Percentiles rank a stretch among this genome's conserved stretches.
Evolutionary conservation across 2,329 filamentous ascomycete genomes (phyloP).

Genomic region (Exserohilum turcica): DNA sequence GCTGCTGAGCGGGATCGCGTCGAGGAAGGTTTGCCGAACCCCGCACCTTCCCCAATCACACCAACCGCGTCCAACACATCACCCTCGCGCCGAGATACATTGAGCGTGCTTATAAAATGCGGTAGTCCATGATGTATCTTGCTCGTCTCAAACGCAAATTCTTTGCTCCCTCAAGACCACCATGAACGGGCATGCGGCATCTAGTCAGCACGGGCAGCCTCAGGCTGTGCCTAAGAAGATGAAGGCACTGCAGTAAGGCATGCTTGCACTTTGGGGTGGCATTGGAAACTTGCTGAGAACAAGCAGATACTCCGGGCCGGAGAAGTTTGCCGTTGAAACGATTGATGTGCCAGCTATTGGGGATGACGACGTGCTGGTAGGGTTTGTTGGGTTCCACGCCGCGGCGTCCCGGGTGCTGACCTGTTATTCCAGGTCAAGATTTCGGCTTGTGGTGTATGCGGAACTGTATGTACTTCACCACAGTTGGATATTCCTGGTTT

Average conservation of each 20-base stretch:
- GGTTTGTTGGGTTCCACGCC: not conserved
- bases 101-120: not conserved
- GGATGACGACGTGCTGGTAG: conserved; percentile 32
- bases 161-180: not conserved
- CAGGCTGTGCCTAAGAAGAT: conserved; percentile 24
- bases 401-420: not conserved
- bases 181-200: conserved; percentile 4
- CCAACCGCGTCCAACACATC: conserved; percentile 16
- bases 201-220: not conserved
- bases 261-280: not conserved
- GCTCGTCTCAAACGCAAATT: not conserved
- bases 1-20: not conserved
- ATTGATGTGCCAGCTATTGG: conserved; percentile 25
- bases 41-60: conserved; percentile 13
- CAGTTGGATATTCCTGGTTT: no score
- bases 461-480: conserved; percentile 18
- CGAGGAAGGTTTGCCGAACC: conserved; percentile 24
- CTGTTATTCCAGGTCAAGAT: conserved; percentile 24
- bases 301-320: conserved; percentile 26
- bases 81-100: not conserved
- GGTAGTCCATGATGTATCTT: not conserved
- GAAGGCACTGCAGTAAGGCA: conserved; percentile 30
- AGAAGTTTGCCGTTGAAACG: conserved; percentile 26
- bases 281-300: not conserved
- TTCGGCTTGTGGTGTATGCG: conserved; percentile 31